Base-by-base conservation (phyloP, 2,329 filamentous ascomycete species). In the Chrysosphaeria jannelii region DNA sequence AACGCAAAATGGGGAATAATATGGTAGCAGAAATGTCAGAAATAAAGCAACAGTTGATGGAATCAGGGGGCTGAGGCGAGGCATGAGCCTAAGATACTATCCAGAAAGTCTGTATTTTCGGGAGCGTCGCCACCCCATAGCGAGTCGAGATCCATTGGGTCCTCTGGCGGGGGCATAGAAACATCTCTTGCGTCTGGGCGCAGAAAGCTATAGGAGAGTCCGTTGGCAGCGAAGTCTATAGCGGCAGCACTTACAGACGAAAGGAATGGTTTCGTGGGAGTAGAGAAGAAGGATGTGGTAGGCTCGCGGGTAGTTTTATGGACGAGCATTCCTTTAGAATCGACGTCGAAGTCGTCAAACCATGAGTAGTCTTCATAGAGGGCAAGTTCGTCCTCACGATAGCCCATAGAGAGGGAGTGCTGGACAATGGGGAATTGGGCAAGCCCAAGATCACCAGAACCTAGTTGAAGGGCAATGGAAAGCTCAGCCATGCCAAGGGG, bases 401-500 rank as follows among this genome's bases (percentile, higher is more conserved):
- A 78, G 5, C 57, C 57, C 29, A 64, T 59, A 35, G 67, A 48
- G 21, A 90, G 61, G 25, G 63, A 55, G 20, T 70, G 65, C 14
- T 63, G 57, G 18, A 89, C 50, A 13, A 75, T 52, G 0, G 74
- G 75, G 45, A 85, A 79, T 29, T 74, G 64, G 7, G 65, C 63
- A 30, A 89, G 53, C 28, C 72, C 67, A 13, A 58, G 61, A 25
- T 85, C 72, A 8, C 69, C 65, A n/a, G n/a, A n/a, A n/a, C n/a
- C n/a, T 31, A 90, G 55, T 28, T 71, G 61, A 10, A 89, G 42
- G 1, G 74, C 64, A 3, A 90, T 48, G 18, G 70, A 57, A 22
- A 91, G 43, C 39, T 91, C 81, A 10, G 66, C 62, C 46, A 81
- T 68, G 9, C 65, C 65, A 2, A 91, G 44, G 1, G 72, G 62